These are phyloP conservation scores for Hyaloperonospora brassicae DNA, from an alignment of 352 stramenopile genomes.

Conservation along the genomic window DNA sequence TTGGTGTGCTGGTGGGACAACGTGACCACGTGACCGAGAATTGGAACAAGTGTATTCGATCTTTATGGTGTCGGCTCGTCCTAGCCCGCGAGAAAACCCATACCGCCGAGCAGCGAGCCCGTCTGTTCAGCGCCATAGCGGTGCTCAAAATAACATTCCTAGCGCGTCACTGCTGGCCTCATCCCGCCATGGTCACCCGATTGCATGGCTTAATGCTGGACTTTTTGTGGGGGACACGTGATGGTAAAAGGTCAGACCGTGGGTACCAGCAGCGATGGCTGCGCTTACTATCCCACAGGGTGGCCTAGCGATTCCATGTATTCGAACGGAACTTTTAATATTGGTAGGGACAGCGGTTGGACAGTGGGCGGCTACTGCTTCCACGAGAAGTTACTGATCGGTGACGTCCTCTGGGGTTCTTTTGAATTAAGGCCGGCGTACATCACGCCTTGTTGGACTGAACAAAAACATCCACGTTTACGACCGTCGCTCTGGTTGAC, in stretches of 20 bases:
- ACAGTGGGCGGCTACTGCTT: neutral
- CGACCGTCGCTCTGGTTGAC: neutral
- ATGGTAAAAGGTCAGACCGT: neutral
- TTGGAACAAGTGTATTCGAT: too few species aligned
- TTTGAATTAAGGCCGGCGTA: neutral
- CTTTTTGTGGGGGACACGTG: neutral
- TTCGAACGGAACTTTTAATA: neutral
- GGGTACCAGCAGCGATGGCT: neutral
- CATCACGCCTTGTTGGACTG: neutral
- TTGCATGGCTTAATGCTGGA: neutral
- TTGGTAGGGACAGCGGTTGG: neutral
- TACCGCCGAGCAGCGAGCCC: neutral
- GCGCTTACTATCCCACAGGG: neutral
- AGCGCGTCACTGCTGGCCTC: neutral
- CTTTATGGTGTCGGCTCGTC: neutral
- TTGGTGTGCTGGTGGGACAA: too few species aligned
- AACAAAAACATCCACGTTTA: neutral
- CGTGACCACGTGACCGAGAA: too few species aligned
- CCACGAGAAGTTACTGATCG: conserved; percentile 1
- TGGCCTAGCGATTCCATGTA: neutral
- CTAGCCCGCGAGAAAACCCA: neutral
- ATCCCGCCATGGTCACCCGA: neutral
- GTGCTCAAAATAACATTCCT: neutral
- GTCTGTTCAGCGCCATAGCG: neutral
- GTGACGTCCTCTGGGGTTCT: neutral